These are phyloP conservation scores for Xylaria sp. DNA, from an alignment of 2,329 filamentous ascomycete genomes.

Conservation along the genomic window DNA sequence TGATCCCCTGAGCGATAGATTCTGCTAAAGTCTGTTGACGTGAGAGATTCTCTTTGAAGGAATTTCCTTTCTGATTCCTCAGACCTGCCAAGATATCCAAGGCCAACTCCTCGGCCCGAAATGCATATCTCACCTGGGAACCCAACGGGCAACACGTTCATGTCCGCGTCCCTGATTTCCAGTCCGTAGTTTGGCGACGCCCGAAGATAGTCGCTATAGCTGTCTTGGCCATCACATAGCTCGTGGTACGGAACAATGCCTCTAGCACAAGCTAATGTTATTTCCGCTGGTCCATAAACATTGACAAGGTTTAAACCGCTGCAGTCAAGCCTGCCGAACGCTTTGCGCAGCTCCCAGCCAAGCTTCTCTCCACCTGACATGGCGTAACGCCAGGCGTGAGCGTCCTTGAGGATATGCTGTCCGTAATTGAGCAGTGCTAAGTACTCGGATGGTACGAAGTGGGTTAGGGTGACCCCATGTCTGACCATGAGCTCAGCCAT, in stretches of 20 bases:
- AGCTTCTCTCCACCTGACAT: conserved; percentile 16
- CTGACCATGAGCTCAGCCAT: conserved; percentile 49
- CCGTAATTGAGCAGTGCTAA: conserved; percentile 12
- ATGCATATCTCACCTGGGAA: conserved; percentile 38
- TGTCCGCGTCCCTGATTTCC: neutral
- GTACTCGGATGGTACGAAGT: conserved; percentile 37
- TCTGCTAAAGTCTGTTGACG: conserved; percentile 6
- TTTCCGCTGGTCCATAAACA: conserved; percentile 44
- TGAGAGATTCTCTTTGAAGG: neutral
- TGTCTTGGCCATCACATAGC: too few species aligned
- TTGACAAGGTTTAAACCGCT: conserved; percentile 39
- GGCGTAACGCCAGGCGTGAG: conserved; percentile 9
- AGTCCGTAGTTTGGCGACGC: conserved; percentile 6
- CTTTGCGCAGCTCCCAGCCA: neutral
- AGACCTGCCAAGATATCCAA: conserved; percentile 50
- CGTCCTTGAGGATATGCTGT: neutral
- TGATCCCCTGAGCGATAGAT: conserved; percentile 54
- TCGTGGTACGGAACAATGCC: conserved; percentile 1
- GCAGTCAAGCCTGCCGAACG: conserved; percentile 8
- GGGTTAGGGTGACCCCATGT: conserved; percentile 50
- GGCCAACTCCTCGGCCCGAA: conserved; percentile 29
- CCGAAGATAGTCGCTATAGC: neutral
- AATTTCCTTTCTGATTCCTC: conserved; percentile 43
- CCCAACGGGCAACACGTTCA: conserved; percentile 25
- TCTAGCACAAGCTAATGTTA: conserved; percentile 3